Conservation (phyloP, 2,329 filamentous ascomycete species). For the Remersonia thermophila region DNA sequence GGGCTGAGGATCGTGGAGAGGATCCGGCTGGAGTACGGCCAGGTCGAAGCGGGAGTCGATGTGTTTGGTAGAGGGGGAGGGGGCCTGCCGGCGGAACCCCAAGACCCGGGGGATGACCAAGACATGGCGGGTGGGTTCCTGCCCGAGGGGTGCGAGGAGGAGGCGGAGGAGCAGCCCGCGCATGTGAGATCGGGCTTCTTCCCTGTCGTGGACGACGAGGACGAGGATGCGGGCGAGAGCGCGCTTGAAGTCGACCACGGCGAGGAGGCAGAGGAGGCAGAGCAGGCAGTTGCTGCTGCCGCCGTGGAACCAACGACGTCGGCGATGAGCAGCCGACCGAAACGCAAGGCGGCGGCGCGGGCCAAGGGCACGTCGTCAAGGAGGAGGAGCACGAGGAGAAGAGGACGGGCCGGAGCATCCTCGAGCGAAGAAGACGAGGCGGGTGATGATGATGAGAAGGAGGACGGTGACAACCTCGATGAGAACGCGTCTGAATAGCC, state of each 20-base stretch:
- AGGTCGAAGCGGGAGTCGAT: slow-evolving; percentile 39
- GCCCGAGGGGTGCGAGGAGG: slow-evolving; percentile 41
- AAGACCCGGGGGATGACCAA: slow-evolving; percentile 25
- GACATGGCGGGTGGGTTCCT: slow-evolving; percentile 51
- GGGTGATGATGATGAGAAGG: slow-evolving; percentile 13
- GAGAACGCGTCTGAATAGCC: background rate
- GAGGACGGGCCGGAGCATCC: slow-evolving; percentile 5
- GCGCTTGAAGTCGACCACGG: slow-evolving; percentile 24
- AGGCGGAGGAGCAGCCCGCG: slow-evolving; percentile 17
- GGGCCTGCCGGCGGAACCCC: slow-evolving; percentile 14
- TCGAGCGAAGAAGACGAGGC: slow-evolving; percentile 16
- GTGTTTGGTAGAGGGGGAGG: slow-evolving; percentile 32
- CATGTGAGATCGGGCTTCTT: slow-evolving; percentile 35
- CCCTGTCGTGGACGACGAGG: slow-evolving; percentile 30
- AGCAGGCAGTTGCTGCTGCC: background rate
- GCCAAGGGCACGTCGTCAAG: slow-evolving; percentile 6
- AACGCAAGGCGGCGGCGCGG: slow-evolving; percentile 9
- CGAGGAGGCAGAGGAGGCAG: slow-evolving; percentile 9
- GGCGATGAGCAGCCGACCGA: slow-evolving; percentile 12
- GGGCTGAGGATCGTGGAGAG: slow-evolving; percentile 72
- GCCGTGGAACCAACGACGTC: background rate
- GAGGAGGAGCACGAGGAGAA: slow-evolving; percentile 11
- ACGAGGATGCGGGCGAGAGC: slow-evolving; percentile 24
- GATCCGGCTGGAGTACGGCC: slow-evolving; percentile 64
- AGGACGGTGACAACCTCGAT: background rate